Conservation (phyloP, 2,329 filamentous ascomycete species). For the Zymoseptoria ardabiliae region DNA sequence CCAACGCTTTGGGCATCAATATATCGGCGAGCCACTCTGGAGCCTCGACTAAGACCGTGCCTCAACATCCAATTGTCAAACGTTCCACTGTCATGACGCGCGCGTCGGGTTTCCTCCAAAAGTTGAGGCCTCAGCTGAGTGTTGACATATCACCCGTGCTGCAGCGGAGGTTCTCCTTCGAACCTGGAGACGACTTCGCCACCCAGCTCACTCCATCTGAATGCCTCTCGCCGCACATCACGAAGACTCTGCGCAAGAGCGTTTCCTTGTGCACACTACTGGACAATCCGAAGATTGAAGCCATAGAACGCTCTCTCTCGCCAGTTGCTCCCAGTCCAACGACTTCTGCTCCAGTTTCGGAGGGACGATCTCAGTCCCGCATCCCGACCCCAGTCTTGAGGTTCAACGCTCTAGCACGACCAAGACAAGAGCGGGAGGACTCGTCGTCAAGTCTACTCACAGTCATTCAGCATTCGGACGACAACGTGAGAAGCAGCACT, state of each 20-base stretch:
- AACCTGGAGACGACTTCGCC: constrained; percentile 34
- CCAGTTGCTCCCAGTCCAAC: constrained; percentile 21
- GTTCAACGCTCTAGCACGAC: constrained; percentile 23
- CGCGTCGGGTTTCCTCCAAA: constrained; percentile 27
- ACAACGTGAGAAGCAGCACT: constrained; percentile 21
- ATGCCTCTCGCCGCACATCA: constrained; percentile 6
- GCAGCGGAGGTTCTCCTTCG: constrained; percentile 37
- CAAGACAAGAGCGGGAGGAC: constrained; percentile 33
- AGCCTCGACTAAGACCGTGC: not conserved
- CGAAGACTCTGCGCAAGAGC: constrained; percentile 21
- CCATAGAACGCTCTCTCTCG: constrained; percentile 7
- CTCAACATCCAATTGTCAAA: constrained; percentile 4
- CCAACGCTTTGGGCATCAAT: constrained; percentile 1
- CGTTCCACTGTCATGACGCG: constrained; percentile 22
- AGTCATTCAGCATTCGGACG: constrained; percentile 16
- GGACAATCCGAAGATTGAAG: not conserved
- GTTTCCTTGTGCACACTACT: constrained; percentile 17
- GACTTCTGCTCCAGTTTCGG: constrained; percentile 9
- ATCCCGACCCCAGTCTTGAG: constrained; percentile 39
- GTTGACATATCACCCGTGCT: constrained; percentile 10
- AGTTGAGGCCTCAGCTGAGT: constrained; percentile 20
- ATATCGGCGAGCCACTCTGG: not conserved
- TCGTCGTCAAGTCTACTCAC: constrained; percentile 35
- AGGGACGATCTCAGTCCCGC: constrained; percentile 27
- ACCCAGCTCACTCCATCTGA: constrained; percentile 3